Conservation (phyloP, 305 asterid species). For the Andrographis paniculata region DNA sequence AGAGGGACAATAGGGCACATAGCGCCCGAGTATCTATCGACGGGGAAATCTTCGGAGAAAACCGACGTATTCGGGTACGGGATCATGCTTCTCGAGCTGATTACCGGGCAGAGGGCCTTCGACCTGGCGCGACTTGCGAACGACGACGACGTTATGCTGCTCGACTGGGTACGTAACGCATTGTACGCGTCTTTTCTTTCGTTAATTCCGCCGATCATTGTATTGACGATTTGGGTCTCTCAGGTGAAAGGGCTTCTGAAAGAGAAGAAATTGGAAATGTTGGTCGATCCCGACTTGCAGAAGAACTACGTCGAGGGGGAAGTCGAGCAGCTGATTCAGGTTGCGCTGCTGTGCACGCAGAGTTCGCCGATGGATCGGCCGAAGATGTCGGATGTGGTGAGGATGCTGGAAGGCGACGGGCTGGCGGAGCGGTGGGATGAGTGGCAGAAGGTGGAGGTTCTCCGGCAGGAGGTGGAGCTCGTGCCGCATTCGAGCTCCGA, state of each 20-base stretch:
- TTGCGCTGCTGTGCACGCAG: slow-evolving; percentile 44
- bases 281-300: slow-evolving; percentile 48
- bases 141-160: slow-evolving; percentile 47
- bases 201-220: background rate
- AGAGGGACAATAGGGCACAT: background rate
- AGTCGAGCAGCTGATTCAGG: slow-evolving; percentile 53
- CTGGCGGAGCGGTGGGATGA: slow-evolving; percentile 58
- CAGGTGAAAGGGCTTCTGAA: slow-evolving; percentile 54
- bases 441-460: slow-evolving; percentile 33
- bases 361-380: background rate
- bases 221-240: background rate
- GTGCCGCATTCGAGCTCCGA: slow-evolving; percentile 30
- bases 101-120: slow-evolving; percentile 51
- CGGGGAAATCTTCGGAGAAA: slow-evolving; percentile 1
- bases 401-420: slow-evolving; percentile 64
- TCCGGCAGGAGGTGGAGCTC: slow-evolving; percentile 33
- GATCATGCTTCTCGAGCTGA: slow-evolving; percentile 52
- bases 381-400: slow-evolving; percentile 48
- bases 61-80: slow-evolving; percentile 51
- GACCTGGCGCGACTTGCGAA: slow-evolving; percentile 50
- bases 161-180: slow-evolving; percentile 37
- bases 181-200: background rate
- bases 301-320: slow-evolving; percentile 38
- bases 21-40: background rate
- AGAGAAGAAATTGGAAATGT: slow-evolving; percentile 47